Evolutionary conservation across 106 monocot species (phyloP), one percentile per base, ranked within the genome.

Genomic region (Dendrobium officinale): DNA sequence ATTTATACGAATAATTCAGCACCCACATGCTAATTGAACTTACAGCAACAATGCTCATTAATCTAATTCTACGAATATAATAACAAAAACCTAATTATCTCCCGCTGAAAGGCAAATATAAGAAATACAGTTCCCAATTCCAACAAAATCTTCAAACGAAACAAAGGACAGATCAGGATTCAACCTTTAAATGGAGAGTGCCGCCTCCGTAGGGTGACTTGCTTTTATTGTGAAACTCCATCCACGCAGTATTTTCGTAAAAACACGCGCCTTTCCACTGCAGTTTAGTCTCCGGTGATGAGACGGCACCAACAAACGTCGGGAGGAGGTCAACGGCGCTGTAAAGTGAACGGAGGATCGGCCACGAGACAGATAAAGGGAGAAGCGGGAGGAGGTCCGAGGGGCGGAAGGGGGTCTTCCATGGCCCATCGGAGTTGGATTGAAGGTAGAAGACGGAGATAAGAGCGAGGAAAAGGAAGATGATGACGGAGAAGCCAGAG

Each of bases 201-300:
- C 88, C 91, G 33, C 91, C 91, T 68, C 91, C 91, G 72, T 75
- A 88, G 4, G 47, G 59, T 10, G 86, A 83, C 4, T 82, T 61
- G 80, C 80, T 86, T 59, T 85, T 80, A 79, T 91, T 91, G 80
- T 91, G 86, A 64, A 91, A 88, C 81, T 86, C 91, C 88, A 91
- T 84, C 91, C 91, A 91, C 10, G 91, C 88, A 1, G 51, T 73
- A 79, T 80, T 91, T 33, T 88, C 9, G 37, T 88, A 86, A 56
- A 91, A 91, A 77, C 88, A 91, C 13, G 91, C 91, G 15, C 91
- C 91, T 58, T 88, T 91, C 91, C 91, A 91, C 42, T 79, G 41
- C 37, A 91, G 79, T 26, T 24, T 18, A 20, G 77, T 18, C 7
- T 88, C 72, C 49, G 81, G 78, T 6, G 81, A 81, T 43, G 75